A percentile compares a stretch with the other conserved stretches of the same genome.
phyloP scores from a whole-genome alignment of 1,284 basidiomycete species.

The Violaceomyces palustris region DNA sequence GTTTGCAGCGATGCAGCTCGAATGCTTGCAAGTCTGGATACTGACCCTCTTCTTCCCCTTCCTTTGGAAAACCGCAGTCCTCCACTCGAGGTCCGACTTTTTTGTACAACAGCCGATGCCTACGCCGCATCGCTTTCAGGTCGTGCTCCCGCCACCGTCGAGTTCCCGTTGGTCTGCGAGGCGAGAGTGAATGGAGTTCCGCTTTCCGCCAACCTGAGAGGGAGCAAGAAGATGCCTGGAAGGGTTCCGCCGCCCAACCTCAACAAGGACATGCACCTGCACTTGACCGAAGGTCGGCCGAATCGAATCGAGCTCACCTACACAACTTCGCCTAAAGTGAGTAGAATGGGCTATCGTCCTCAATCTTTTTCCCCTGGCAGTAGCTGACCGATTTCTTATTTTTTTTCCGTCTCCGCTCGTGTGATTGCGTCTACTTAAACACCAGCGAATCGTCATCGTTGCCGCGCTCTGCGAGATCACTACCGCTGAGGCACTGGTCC shows the following conservation, averaged over 20 bases:
- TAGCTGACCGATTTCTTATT: neutral
- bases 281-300: slow-evolving; percentile 7
- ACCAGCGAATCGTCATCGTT: slow-evolving; percentile 22
- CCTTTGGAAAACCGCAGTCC: slow-evolving; percentile 1
- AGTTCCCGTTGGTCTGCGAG: slow-evolving; percentile 46
- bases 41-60: neutral
- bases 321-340: slow-evolving; percentile 27
- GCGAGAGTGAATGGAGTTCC: slow-evolving; percentile 33
- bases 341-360: neutral
- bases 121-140: slow-evolving; percentile 29
- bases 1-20: neutral
- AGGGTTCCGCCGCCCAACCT: slow-evolving; percentile 47
- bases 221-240: slow-evolving; percentile 43
- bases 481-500: slow-evolving; percentile 28
- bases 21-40: neutral
- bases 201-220: slow-evolving; percentile 35
- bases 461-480: slow-evolving; percentile 37
- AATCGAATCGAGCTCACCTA: slow-evolving; percentile 45
- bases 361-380: neutral
- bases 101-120: slow-evolving; percentile 37
- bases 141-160: slow-evolving; percentile 25
- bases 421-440: no score
- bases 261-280: slow-evolving; percentile 36
- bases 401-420: neutral
- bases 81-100: slow-evolving; percentile 30